A percentile compares a stretch with the other conserved stretches of the same genome.
Evolutionary conservation across 2,329 filamentous ascomycete genomes (phyloP).

Genomic region (Cordyceps cateniannulata): DNA sequence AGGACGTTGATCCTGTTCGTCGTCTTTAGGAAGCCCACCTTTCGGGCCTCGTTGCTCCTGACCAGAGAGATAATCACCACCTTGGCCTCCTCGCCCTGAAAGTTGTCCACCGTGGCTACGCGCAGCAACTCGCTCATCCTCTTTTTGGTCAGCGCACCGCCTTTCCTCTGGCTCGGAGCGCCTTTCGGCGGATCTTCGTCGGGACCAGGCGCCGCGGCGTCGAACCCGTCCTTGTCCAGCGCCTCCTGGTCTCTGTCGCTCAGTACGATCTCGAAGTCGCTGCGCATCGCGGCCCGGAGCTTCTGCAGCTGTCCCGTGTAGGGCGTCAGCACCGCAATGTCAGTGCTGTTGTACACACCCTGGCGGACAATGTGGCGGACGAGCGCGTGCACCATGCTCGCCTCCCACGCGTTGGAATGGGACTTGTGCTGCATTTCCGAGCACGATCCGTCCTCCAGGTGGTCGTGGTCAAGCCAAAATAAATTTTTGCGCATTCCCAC

Average conservation of each 20-base stretch:
- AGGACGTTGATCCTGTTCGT: constrained; percentile 64
- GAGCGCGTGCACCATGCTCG: constrained; percentile 55
- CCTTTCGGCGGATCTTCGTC: too few species aligned
- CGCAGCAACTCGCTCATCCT: constrained; percentile 29
- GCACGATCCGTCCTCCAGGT: constrained; percentile 34
- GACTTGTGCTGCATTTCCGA: constrained; percentile 36
- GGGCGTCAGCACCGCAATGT: too few species aligned
- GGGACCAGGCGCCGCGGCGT: constrained; percentile 13
- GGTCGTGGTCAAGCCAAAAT: constrained; percentile 55
- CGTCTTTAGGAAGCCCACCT: constrained; percentile 59
- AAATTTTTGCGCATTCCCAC: constrained; percentile 45
- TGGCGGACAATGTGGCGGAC: constrained; percentile 61
- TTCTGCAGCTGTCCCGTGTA: constrained; percentile 49
- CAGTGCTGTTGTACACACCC: constrained; percentile 48
- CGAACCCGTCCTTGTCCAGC: constrained; percentile 31
- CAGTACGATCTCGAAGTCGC: constrained; percentile 53
- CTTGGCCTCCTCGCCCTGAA: constrained; percentile 70
- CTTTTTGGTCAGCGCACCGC: constrained; percentile 34
- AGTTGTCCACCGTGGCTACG: constrained; percentile 66
- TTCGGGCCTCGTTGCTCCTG: constrained; percentile 54
- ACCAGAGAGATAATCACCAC: constrained; percentile 65
- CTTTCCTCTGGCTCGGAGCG: too few species aligned
- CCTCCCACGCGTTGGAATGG: constrained; percentile 52
- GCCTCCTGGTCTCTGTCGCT: constrained; percentile 56
- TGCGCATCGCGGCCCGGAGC: constrained; percentile 38